phyloP scores from a whole-genome alignment of 2,329 filamentous ascomycete species.

The Cordyceps farinosa region DNA sequence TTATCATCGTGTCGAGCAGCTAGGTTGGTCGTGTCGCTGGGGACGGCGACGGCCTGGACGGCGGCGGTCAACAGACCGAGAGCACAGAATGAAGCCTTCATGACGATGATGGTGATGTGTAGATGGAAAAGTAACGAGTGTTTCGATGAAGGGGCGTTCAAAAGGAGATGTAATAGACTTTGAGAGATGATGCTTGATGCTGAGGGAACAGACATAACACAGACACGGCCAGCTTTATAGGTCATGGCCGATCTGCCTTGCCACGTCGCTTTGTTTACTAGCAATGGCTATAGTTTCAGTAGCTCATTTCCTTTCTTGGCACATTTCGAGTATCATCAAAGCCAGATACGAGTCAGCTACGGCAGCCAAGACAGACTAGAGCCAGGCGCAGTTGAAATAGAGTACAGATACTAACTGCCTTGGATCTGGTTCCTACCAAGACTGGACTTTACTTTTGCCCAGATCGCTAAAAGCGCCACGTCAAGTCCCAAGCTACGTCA shows the following conservation, averaged over 20 bases:
- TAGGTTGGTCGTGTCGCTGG: neutral
- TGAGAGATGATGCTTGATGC: neutral
- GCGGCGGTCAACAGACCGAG: neutral
- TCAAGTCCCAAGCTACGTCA: neutral
- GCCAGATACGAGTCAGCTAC: neutral
- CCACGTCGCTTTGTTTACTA: neutral
- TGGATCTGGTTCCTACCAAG: neutral
- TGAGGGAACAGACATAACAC: no score
- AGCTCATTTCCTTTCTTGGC: neutral
- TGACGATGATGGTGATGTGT: neutral
- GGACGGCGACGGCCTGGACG: neutral
- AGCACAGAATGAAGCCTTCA: neutral
- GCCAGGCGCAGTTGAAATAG: neutral
- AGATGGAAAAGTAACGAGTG: neutral
- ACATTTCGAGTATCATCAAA: neutral
- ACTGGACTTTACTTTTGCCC: neutral
- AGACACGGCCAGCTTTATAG: neutral
- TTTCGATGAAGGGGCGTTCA: neutral
- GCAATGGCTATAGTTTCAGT: no score
- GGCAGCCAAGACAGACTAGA: neutral
- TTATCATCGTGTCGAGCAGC: neutral
- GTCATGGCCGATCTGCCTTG: neutral
- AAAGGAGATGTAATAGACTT: neutral
- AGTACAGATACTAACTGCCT: neutral
- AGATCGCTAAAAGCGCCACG: constrained; percentile 1